Evolutionary conservation across 176 grass and related monocot genomes (phyloP), one percentile per base, ranked within the genome.

Genomic region (Olyra latifolia): DNA sequence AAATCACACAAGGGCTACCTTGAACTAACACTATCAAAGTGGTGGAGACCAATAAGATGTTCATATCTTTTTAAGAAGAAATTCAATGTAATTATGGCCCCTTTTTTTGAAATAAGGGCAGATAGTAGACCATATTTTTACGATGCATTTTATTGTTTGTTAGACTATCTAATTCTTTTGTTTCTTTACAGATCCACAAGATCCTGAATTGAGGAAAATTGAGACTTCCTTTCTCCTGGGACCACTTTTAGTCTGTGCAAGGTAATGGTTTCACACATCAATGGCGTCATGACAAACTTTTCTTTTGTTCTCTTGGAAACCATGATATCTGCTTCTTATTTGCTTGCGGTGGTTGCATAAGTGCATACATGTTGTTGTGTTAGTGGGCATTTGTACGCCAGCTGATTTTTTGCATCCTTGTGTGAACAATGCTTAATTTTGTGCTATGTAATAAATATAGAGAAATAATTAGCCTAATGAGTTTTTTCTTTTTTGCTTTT

Each of bases 221-320:
- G 95, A 98, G 77, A 95, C 87, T 91, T 90, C 95, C 11, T 98
- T 98, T 91, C 85, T 98, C 23, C 75, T 98, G 39, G 92, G 92
- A 75, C 86, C 95, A 35, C 88, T 98, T 68, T 80, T 98, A 80
- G 75, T 95, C 44, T 98, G 84, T 85, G 90, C 83, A 77, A 98
- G 95, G 95, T 98, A 91, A 42, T 28, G 8, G 15, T 79, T 56
- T 55, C 25, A 29, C 20, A 24, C 17, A 35, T 73, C 12, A 41
- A 19, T 69, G 57, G 4, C 25, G 22, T 52, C 7, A 73, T 42
- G 67, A 53, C 9, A 66, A 59, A 1, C 15, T 35, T 19, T 64
- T 59, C 54, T 73, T 38, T 82, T 56, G 39, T 66, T 45, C 17
- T 80, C 39, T 88, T 56, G 2, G 19, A 52, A 77, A 10, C 11